phyloP scores from a whole-genome alignment of 495 filamentous ascomycete genomes.

The Monascus purpureus region DNA sequence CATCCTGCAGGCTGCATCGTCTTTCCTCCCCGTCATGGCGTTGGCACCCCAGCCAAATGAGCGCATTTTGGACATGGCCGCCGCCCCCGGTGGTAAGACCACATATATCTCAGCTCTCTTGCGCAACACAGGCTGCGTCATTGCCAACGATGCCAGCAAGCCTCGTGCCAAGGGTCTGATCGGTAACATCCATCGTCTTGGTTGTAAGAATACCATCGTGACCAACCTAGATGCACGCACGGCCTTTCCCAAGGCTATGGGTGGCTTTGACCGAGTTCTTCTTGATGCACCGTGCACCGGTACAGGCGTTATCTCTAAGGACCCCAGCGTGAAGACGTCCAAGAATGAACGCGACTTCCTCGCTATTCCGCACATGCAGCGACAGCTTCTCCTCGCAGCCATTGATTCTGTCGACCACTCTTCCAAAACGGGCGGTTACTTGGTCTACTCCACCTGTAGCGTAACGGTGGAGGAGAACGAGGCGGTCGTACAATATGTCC shows the following conservation, averaged over 20 bases:
- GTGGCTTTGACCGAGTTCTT: slow-evolving; percentile 78
- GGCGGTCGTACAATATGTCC: slow-evolving; percentile 81
- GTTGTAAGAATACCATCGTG: slow-evolving; percentile 83
- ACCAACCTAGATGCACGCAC: slow-evolving; percentile 87
- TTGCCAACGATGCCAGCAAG: slow-evolving; percentile 95
- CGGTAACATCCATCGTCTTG: slow-evolving; percentile 93
- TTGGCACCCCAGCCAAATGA: slow-evolving; percentile 88
- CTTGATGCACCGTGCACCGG: slow-evolving; percentile 74
- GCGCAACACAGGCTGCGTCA: slow-evolving; percentile 94
- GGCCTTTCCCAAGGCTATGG: slow-evolving; percentile 78
- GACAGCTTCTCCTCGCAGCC: slow-evolving; percentile 80
- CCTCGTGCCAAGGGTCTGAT: slow-evolving; percentile 88
- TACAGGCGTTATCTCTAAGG: slow-evolving; percentile 88
- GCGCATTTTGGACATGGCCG: slow-evolving; percentile 87
- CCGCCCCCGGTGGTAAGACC: slow-evolving; percentile 93
- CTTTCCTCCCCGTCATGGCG: slow-evolving; percentile 96
- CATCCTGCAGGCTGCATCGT: slow-evolving; percentile 92
- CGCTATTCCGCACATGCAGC: slow-evolving; percentile 80
- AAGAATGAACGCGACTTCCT: slow-evolving; percentile 92
- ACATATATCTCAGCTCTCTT: slow-evolving; percentile 93
- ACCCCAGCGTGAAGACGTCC: slow-evolving; percentile 90
- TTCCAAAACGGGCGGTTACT: slow-evolving; percentile 77
- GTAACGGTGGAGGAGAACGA: slow-evolving; percentile 93
- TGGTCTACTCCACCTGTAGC: slow-evolving; percentile 89
- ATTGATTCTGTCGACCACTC: slow-evolving; percentile 87